Base-by-base conservation (phyloP, 495 filamentous ascomycete species). In the Neurospora cerealis region DNA sequence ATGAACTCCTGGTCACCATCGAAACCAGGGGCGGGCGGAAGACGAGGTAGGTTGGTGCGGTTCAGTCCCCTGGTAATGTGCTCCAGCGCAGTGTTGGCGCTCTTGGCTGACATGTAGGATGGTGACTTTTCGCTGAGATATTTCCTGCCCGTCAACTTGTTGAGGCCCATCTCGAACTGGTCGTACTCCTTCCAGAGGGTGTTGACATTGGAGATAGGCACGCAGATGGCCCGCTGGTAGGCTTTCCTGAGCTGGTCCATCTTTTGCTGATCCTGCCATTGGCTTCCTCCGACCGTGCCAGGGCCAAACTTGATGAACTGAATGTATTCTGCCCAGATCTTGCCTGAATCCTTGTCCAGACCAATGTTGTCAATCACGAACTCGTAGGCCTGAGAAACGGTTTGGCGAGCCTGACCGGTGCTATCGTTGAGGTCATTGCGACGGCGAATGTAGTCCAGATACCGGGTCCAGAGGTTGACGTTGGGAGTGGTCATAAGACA, bases 201-300 rank as follows among this genome's bases (percentile, higher is more conserved):
- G 76, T 94, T 93, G 69, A 96, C 87, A 40, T 89, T 92, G 69
- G 91, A 86, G 15, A 91, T 95, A 5, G 96, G 96, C 71, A 97
- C 89, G 75, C 87, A 90, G 48, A 97, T 91, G 17, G 96, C 95
- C 39, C 90, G 90, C 77, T 97, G 95, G 79, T 97, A 98, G 4
- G 93, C 91, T 78, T 95, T 96, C 32, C 96, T 89, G 28, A 99
- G 83, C 74, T 90, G 81, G 76, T 99, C 96, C 93, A 97, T 96
- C 86, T 99, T 99, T 78, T 98, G 96, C 80, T 93, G 91, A 78
- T 98, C 96, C 79, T 98, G 93, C 96, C 96, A 99, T 21, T 88
- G 89, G 71, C 87, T 90, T 44, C 96, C 96, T 40, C 95, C 95
- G 60, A 94, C 85, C 48, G 86, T 89, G 13, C 96, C 96, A 10